phyloP scores from a whole-genome alignment of 805 yeast genomes.

The Candida bentonensis region DNA sequence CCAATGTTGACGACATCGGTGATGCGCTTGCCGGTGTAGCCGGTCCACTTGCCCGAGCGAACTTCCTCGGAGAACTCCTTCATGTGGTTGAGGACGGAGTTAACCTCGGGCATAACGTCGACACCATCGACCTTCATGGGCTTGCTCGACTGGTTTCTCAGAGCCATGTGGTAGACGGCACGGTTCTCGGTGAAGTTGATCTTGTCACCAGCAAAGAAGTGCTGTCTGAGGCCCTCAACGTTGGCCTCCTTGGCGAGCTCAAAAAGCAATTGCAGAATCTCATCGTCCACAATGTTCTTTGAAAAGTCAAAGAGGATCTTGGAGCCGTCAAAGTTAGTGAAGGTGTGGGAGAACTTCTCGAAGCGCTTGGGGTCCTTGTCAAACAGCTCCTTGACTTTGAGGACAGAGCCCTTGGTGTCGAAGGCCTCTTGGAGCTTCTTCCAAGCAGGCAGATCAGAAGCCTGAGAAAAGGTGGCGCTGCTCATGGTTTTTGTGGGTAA shows the following conservation, averaged over 20 bases:
- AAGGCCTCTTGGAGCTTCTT: slow-evolving; percentile 56
- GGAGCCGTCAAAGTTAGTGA: slow-evolving; percentile 75
- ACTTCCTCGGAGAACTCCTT: slow-evolving; percentile 83
- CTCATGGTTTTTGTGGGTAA: too few species aligned
- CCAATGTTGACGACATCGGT: slow-evolving; percentile 95
- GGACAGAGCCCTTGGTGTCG: slow-evolving; percentile 51
- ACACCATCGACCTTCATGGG: slow-evolving; percentile 80
- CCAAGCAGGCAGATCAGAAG: slow-evolving; percentile 77
- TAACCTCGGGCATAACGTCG: slow-evolving; percentile 85
- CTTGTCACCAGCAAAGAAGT: slow-evolving; percentile 83
- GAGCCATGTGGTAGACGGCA: slow-evolving; percentile 93
- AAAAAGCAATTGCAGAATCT: slow-evolving; percentile 51
- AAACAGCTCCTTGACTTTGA: slow-evolving; percentile 59
- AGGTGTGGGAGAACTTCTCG: slow-evolving; percentile 55
- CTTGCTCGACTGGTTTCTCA: slow-evolving; percentile 81
- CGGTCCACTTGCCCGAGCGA: slow-evolving; percentile 91
- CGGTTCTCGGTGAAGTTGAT: slow-evolving; percentile 87
- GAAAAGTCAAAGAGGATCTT: slow-evolving; percentile 89
- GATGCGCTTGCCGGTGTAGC: slow-evolving; percentile 89
- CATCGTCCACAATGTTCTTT: slow-evolving; percentile 84
- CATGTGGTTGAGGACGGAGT: slow-evolving; percentile 86
- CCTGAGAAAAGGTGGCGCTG: slow-evolving; percentile 38
- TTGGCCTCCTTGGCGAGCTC: slow-evolving; percentile 82
- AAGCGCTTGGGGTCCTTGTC: slow-evolving; percentile 64
- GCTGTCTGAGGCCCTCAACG: slow-evolving; percentile 77